phyloP scores from a whole-genome alignment of 768 basidiomycete species.

The Lentinula sp. region DNA sequence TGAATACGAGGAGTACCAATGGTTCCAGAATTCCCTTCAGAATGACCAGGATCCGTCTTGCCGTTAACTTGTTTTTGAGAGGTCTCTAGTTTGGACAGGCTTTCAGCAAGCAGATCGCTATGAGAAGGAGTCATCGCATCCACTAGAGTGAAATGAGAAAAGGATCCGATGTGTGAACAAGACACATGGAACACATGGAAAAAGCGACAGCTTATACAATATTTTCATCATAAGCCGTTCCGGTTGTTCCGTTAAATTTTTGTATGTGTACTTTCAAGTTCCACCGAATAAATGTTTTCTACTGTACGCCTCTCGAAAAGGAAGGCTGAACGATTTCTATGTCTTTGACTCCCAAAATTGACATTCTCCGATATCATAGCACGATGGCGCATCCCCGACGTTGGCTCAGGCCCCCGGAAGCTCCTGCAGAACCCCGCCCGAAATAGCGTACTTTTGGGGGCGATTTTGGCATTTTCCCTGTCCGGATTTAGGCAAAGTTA shows the following conservation, averaged over 20 bases:
- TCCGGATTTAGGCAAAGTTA: too few relatives aligned
- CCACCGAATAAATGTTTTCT: background rate
- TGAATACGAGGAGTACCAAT: slow-evolving; percentile 31
- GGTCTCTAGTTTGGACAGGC: slow-evolving; percentile 40
- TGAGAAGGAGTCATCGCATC: slow-evolving; percentile 16
- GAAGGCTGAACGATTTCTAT: background rate
- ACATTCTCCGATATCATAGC: background rate
- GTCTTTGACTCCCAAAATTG: background rate
- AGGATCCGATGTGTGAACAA: background rate
- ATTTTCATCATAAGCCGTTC: background rate
- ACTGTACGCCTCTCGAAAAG: background rate
- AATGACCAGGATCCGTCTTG: background rate
- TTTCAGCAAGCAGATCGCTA: slow-evolving; percentile 35
- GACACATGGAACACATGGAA: background rate
- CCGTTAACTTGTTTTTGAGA: background rate
- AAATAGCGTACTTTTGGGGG: too few relatives aligned
- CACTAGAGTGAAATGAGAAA: background rate
- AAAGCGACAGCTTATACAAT: background rate
- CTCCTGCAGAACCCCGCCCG: too few relatives aligned
- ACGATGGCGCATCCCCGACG: slow-evolving; percentile 1
- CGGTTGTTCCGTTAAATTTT: background rate
- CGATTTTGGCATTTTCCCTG: too few relatives aligned
- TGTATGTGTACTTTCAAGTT: too few relatives aligned
- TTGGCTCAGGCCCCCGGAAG: too few relatives aligned
- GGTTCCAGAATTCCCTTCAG: background rate